Percentiles rank a stretch among this genome's conserved stretches.
phyloP scores from a whole-genome alignment of 768 basidiomycete species.

The Hemileccinum rubropunctum region DNA sequence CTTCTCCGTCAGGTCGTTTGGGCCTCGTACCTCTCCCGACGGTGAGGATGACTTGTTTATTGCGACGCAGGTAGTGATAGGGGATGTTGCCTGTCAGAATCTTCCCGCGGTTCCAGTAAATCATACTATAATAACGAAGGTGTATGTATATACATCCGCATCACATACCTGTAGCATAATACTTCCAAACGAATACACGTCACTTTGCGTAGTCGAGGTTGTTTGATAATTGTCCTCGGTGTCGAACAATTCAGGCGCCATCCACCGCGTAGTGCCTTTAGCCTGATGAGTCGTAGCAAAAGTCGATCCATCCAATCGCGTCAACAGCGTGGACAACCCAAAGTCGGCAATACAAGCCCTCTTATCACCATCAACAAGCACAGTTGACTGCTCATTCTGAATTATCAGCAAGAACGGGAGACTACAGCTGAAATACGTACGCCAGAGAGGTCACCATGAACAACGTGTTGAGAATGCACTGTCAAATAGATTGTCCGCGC shows the following conservation, averaged over 20 bases:
- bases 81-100: constrained; percentile 3
- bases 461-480: background rate
- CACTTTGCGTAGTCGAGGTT: background rate
- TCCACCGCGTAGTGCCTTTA: background rate
- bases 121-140: no score
- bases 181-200: constrained; percentile 10
- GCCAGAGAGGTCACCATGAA: background rate
- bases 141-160: background rate
- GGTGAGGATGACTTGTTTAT: constrained; percentile 1
- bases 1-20: background rate
- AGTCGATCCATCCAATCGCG: background rate
- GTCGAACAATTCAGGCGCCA: background rate
- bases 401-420: no score
- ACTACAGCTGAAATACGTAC: background rate
- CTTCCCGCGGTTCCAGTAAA: background rate
- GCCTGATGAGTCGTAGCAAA: background rate
- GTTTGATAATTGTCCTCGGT: background rate
- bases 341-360: constrained; percentile 6
- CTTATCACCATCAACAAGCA: background rate
- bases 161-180: constrained; percentile 12
- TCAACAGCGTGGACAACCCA: constrained; percentile 4
- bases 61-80: background rate
- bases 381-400: background rate
- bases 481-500: background rate
- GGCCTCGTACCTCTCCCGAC: background rate